Base-by-base conservation (phyloP, 1,284 basidiomycete genomes). In the Boletus sp. region DNA sequence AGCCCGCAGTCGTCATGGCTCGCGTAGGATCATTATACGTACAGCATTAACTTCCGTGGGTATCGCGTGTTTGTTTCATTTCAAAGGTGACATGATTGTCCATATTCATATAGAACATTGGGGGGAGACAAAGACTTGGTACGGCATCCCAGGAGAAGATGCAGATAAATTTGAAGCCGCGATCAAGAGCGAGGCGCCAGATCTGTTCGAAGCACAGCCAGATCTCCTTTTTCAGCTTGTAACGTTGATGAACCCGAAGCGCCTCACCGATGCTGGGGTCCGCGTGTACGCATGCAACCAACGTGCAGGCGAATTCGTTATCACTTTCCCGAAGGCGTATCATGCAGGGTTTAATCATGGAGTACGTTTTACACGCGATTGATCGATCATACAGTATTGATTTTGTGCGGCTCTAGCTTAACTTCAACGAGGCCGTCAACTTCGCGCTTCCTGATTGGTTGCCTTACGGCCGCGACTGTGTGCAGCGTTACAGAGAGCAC, bases 61-160 rank as follows among this genome's bases (percentile, higher is more conserved):
- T 72, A 32, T 58, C 57, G 52, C 46, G 49, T 50, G 25, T 55
- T 52, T 34, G 50, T 36, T 54, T 46, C 34, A 49, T 53, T 48
- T 52, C 50, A 37, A 29, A 40, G 30, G 50, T 55, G 53, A 50
- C 29, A 55, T 53, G 50, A 43, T 52, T 47, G 54, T 56, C 52
- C 36, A 48, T 48, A 50, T 59, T 51, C 60, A 49, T 68, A 34
- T 59, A 95, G 94, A 94, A 89, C 95, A 98, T 67, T 97, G 92
- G 91, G 95, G 96, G 29, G 95, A 97, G 66, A 97, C 95, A 36
- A 99, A 99, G 76, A 99, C 95, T 0, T 99, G 96, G 96, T 99
- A 99, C 70, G 95, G 95, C 48, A 88, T 99, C 36, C 95, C 96
- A 1, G 96, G 91, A 20, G 82, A 82, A 46, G 90, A 96, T 58